Percentiles rank a stretch among this genome's conserved stretches.
These are phyloP conservation scores for Cystoderma amianthinum DNA, from an alignment of 768 basidiomycete species.

Conservation along the genomic window DNA sequence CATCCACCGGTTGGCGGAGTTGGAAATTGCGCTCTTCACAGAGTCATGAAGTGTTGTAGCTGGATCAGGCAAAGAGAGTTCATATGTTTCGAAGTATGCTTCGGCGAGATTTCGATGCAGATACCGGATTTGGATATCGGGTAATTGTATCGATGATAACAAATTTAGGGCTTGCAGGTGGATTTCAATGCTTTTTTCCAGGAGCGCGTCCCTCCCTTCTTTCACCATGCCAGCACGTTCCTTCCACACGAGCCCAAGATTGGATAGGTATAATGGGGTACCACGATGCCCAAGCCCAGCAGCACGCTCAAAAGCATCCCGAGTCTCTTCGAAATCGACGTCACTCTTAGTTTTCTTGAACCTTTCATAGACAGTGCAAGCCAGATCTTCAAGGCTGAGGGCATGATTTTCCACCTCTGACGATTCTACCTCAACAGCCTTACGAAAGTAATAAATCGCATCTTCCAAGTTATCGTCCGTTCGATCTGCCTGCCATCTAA, in stretches of 20 bases:
- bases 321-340: neutral
- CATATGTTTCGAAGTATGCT: no score
- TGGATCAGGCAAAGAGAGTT: neutral
- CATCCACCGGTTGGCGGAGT: slow-evolving; percentile 1
- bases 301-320: neutral
- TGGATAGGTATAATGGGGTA: neutral
- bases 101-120: neutral
- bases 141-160: neutral
- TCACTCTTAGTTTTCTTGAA: neutral
- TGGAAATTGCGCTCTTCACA: neutral
- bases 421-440: neutral
- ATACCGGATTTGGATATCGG: neutral
- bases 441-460: neutral
- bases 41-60: neutral
- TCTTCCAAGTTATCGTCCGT: neutral
- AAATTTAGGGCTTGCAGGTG: neutral
- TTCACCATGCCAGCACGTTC: neutral
- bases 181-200: neutral
- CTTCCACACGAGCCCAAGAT: neutral
- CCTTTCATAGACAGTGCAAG: neutral
- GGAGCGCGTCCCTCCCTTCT: neutral
- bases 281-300: neutral
- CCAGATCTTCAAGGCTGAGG: neutral
- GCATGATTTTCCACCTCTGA: neutral
- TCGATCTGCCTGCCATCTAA: neutral